Evolutionary conservation across 306 rosid species (phyloP), one percentile per base, ranked within the genome.

Genomic region (Cotoneaster glaucophyllus): DNA sequence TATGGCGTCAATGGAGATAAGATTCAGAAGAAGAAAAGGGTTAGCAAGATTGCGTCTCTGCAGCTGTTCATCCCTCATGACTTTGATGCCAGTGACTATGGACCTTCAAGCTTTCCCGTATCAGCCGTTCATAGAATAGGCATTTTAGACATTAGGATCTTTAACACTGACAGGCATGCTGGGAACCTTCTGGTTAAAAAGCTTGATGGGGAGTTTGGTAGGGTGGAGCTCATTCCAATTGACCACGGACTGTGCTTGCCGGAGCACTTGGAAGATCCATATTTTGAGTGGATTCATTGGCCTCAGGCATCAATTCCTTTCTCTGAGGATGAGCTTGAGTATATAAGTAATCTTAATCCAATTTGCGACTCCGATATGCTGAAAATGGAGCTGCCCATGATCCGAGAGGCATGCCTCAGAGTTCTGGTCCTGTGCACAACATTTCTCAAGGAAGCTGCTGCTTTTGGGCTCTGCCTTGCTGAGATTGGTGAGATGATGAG

Each of bases 401-500:
- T 91, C 74, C 88, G 95, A 52, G 93, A 86, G 71, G 95, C 97
- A 57, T 88, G 91, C 78, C 89, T 91, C 71, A 83, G 97, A 74
- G 88, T 91, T 54, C 82, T 91, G 83, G 78, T 89, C 73, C 82
- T 91, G 17, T 87, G 95, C 84, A 89, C 93, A 24, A 74, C 85
- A 68, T 91, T 89, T 79, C 95, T 91, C 44, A 90, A 89, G 85
- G 87, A 86, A 85, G 93, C 95, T 31, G 93, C 88, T 37, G 86
- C 90, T 63, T 89, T 78, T 79, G 97, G 97, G 63, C 95, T 91
- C 22, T 82, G 90, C 78, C 85, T 91, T 52, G 79, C 97, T 53
- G 97, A 91, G 78, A 91, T 89, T 69, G 97, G 97, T 17, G 87
- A 89, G 70, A 89, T 89, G 91, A 88, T 91, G 97, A 89, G 93